phyloP scores from a whole-genome alignment of 1,139 yeast genomes.

The Nakaseomyces kungkrabaensis region DNA sequence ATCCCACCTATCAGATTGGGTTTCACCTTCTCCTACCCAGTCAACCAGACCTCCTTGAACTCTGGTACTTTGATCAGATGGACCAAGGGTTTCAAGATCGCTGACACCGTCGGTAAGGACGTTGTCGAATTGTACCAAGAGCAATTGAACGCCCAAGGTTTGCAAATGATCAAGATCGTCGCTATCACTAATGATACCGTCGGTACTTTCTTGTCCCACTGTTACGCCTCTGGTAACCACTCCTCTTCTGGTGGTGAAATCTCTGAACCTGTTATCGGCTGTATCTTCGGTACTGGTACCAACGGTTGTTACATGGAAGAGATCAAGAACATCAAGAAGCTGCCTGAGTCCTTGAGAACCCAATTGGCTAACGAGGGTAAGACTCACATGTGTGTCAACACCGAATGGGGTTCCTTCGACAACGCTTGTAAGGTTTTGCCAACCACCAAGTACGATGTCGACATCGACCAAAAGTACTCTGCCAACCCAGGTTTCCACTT shows the following conservation, averaged over 20 bases:
- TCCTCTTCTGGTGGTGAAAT: constrained; percentile 50
- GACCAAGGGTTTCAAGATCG: constrained; percentile 89
- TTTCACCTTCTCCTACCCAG: constrained; percentile 90
- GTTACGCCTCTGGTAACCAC: constrained; percentile 50
- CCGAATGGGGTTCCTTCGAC: constrained; percentile 98
- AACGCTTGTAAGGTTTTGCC: constrained; percentile 67
- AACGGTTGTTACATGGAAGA: constrained; percentile 88
- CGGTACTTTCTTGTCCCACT: constrained; percentile 81
- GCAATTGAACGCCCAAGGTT: constrained; percentile 44
- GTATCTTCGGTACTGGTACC: constrained; percentile 94
- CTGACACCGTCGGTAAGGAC: constrained; percentile 77
- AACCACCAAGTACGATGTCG: constrained; percentile 59
- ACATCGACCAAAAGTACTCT: constrained; percentile 56
- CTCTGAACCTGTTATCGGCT: constrained; percentile 67
- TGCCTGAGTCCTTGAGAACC: constrained; percentile 37
- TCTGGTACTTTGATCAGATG: constrained; percentile 79
- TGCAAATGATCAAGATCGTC: constrained; percentile 52
- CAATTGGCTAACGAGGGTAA: constrained; percentile 36
- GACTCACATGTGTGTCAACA: constrained; percentile 77
- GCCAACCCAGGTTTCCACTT: constrained; percentile 79
- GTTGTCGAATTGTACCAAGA: constrained; percentile 64
- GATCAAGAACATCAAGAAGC: constrained; percentile 58
- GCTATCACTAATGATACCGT: constrained; percentile 95
- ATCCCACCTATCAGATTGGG: constrained; percentile 56
- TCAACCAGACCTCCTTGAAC: constrained; percentile 69